These are phyloP conservation scores for Annulohypoxylon nitens DNA, from an alignment of 495 filamentous ascomycete genomes.

Conservation along the genomic window DNA sequence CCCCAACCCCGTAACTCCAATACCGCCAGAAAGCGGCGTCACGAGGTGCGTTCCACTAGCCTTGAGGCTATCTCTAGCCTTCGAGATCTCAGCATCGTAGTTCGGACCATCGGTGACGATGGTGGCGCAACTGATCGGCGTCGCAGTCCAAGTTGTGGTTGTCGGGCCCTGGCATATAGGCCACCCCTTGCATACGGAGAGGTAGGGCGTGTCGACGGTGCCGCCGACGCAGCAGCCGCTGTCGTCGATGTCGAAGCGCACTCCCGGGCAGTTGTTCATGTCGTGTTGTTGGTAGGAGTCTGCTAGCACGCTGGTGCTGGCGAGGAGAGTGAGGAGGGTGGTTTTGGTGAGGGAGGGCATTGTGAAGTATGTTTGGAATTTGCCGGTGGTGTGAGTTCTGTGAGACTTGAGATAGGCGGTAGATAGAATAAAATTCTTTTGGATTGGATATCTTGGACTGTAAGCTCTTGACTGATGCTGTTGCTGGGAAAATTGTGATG, in stretches of 20 bases:
- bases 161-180: conserved; percentile 17
- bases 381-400: background rate
- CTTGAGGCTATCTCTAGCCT: conserved; percentile 7
- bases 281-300: background rate
- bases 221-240: conserved; percentile 25
- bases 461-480: background rate
- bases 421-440: background rate
- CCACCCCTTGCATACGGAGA: conserved; percentile 20
- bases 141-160: conserved; percentile 5
- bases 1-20: background rate
- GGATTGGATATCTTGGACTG: background rate
- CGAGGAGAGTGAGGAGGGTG: background rate
- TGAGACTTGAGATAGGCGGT: background rate
- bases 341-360: conserved; percentile 3
- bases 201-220: background rate
- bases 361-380: background rate
- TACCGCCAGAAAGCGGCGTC: background rate
- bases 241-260: background rate
- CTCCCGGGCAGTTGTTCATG: conserved; percentile 8
- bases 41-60: conserved; percentile 8
- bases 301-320: background rate
- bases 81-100: conserved; percentile 1
- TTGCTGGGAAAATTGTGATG: background rate
- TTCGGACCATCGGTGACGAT: conserved; percentile 16
- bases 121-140: conserved; percentile 15